phyloP scores from a whole-genome alignment of 2,329 filamentous ascomycete species.

The Beauveria bassiana region DNA sequence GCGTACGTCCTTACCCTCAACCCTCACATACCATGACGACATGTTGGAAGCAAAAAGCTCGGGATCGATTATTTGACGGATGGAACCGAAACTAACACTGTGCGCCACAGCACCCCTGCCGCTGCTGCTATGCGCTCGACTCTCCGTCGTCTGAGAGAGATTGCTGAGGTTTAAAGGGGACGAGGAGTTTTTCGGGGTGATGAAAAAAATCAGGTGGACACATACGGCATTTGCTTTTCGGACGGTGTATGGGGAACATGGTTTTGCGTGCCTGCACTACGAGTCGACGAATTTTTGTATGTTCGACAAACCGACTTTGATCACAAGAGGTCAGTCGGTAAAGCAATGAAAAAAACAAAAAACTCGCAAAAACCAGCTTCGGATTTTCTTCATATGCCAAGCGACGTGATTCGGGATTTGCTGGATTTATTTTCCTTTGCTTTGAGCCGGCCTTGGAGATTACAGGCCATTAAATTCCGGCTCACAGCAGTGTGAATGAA shows the following conservation, averaged over 20 bases:
- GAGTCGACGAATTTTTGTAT: constrained; percentile 30
- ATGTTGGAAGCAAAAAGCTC: neutral
- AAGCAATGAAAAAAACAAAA: constrained; percentile 30
- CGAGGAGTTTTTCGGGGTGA: constrained; percentile 2
- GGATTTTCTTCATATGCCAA: neutral
- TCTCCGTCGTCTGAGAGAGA: constrained; percentile 93
- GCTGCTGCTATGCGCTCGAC: constrained; percentile 93
- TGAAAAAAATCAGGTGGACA: constrained; percentile 19
- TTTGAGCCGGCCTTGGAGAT: neutral
- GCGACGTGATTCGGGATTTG: neutral
- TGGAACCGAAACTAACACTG: neutral
- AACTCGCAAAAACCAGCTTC: constrained; percentile 8
- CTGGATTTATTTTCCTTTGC: constrained; percentile 1
- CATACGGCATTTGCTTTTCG: constrained; percentile 37
- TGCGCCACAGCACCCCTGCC: constrained; percentile 69
- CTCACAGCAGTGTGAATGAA: neutral
- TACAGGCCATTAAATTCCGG: neutral
- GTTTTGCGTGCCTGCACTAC: constrained; percentile 36
- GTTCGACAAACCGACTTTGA: constrained; percentile 33
- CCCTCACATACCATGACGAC: neutral
- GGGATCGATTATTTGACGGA: neutral
- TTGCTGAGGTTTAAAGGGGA: constrained; percentile 77
- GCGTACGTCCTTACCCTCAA: constrained; percentile 60
- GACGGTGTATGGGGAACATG: constrained; percentile 38
- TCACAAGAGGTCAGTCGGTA: constrained; percentile 33